Evolutionary conservation across 495 filamentous ascomycete genomes (phyloP), one percentile per base, ranked within the genome.

Genomic region (Thozetella sp.): DNA sequence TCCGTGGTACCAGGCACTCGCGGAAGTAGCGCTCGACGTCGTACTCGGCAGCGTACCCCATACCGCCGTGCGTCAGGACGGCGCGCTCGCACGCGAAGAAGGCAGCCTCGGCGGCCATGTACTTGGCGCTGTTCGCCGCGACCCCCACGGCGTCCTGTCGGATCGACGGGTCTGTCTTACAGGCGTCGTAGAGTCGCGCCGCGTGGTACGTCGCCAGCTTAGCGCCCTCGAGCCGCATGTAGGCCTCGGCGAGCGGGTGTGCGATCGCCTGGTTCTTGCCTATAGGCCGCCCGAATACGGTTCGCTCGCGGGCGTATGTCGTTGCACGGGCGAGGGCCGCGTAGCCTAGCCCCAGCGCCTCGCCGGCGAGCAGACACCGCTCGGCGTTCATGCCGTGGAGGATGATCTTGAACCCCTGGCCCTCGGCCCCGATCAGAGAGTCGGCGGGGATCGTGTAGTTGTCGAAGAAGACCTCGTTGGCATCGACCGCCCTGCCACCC

Each of bases 301-400:
- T 73, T 0, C 90, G 80, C 34, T 90, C 86, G 51, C 81, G 79
- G 1, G 90, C 89, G 63, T 93, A 93, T 22, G 79, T 76, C 0
- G 88, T 75, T 0, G 90, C 88, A 54, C 80, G 79, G 40, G 80
- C 78, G 24, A 94, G 75, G 1, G 90, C 90, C 0, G 83, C 88
- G 63, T 93, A 93, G 1, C 90, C 91, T 3, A 93, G 76, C 3
- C 91, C 90, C 2, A 93, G 74, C 0, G 91, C 89, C 78, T 93
- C 90, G 40, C 89, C 91, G 15, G 89, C 90, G 0, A 93, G 78
- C 2, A 93, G 81, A 66, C 88, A 90, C 25, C 90, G 83, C 71
- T 94, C 91, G 3, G 90, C 89, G 61, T 93, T 94, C 90, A 94
- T 90, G 22, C 91, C 90, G 70, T 93, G 90, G 4, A 93, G 79